These are phyloP conservation scores for Letharia lupina DNA, from an alignment of 495 filamentous ascomycete species.

Conservation along the genomic window DNA sequence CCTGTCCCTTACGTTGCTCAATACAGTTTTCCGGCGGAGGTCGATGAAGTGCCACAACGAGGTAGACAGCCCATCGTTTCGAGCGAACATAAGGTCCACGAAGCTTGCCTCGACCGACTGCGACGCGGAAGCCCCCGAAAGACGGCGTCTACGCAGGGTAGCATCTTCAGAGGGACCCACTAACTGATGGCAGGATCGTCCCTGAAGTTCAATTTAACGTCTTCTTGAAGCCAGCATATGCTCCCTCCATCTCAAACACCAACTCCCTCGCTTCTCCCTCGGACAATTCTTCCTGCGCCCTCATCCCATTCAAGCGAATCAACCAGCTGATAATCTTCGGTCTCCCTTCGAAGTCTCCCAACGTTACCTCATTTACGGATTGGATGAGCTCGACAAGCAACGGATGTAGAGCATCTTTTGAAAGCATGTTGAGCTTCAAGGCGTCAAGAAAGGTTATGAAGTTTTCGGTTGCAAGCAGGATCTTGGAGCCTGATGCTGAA, in stretches of 20 bases:
- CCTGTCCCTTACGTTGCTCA: not conserved
- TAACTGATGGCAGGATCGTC: not conserved
- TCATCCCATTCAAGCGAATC: constrained; percentile 95
- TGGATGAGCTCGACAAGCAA: constrained; percentile 91
- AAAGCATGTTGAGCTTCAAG: constrained; percentile 74
- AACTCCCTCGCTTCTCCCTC: constrained; percentile 84
- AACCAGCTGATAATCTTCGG: constrained; percentile 98
- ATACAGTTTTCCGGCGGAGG: not conserved
- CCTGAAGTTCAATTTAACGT: constrained; percentile 42
- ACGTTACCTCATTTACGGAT: constrained; percentile 90
- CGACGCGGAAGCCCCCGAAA: not conserved
- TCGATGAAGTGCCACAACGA: not conserved
- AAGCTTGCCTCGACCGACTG: not conserved
- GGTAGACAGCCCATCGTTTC: not conserved
- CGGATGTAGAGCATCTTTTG: constrained; percentile 93
- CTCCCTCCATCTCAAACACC: constrained; percentile 78
- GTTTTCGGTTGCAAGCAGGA: constrained; percentile 84
- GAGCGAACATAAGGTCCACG: not conserved
- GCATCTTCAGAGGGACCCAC: not conserved
- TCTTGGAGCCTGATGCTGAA: constrained; percentile 58
- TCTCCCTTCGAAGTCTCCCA: constrained; percentile 83
- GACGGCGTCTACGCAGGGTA: not conserved
- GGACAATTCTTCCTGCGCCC: constrained; percentile 79
- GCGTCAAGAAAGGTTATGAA: constrained; percentile 98
- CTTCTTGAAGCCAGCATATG: constrained; percentile 84